Percentiles rank a stretch among this genome's conserved stretches.
Conservation (phyloP, 225 moss, liverwort and hornwort species). For the Ulota crispa region DNA sequence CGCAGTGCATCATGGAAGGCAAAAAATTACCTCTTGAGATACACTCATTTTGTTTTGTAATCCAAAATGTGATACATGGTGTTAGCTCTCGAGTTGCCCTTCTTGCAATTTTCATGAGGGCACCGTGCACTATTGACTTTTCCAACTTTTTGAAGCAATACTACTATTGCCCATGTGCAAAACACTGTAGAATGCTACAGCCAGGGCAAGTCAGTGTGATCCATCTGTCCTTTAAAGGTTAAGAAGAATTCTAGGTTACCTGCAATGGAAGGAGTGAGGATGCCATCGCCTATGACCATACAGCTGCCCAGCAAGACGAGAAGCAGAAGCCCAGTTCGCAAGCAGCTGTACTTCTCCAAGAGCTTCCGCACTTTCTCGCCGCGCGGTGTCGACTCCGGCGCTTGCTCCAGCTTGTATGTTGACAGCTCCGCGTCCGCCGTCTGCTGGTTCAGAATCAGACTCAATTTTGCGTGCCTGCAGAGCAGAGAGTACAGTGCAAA, state of each 20-base stretch:
- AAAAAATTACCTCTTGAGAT: too few species aligned
- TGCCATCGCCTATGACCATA: slow-evolving; percentile 81
- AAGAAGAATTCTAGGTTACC: slow-evolving; percentile 28
- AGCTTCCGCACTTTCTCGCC: slow-evolving; percentile 53
- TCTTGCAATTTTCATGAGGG: too few species aligned
- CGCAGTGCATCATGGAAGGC: too few species aligned
- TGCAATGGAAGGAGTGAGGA: slow-evolving; percentile 85
- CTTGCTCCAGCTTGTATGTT: slow-evolving; percentile 64
- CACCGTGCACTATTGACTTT: too few species aligned
- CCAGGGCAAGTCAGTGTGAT: too few species aligned
- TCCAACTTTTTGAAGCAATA: too few species aligned
- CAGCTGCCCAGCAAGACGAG: slow-evolving; percentile 71
- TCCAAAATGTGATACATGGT: too few species aligned
- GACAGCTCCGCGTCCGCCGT: slow-evolving; percentile 72
- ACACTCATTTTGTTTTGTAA: too few species aligned
- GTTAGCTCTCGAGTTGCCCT: too few species aligned
- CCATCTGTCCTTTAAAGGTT: too few species aligned
- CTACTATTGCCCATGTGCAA: too few species aligned
- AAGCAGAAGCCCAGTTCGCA: slow-evolving; percentile 57
- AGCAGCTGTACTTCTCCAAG: slow-evolving; percentile 50
- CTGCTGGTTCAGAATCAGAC: slow-evolving; percentile 78
- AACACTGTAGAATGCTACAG: too few species aligned
- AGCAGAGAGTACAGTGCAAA: slow-evolving; percentile 86
- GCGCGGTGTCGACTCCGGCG: slow-evolving; percentile 37
- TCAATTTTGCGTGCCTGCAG: slow-evolving; percentile 76